Percentiles rank a stretch among this genome's conserved stretches.
Conservation (phyloP, 169 alveolate species). For the Cytauxzoon felis region DNA sequence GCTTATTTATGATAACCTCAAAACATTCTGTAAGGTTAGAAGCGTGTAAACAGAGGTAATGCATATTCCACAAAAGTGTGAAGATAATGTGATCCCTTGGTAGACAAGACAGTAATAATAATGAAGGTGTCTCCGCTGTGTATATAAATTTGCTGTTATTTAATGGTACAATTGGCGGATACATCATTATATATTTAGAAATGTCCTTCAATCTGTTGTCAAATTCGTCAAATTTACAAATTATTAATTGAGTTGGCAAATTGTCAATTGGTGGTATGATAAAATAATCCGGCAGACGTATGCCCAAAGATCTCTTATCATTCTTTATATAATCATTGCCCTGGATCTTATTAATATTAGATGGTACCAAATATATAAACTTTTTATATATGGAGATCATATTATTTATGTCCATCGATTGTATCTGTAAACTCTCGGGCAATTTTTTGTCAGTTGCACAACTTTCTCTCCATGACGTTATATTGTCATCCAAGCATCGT, state of each 20-base stretch:
- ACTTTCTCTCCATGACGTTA: slow-evolving; percentile 46
- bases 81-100: slow-evolving; percentile 67
- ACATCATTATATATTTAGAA: slow-evolving; percentile 59
- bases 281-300: slow-evolving; percentile 45
- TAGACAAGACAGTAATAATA: slow-evolving; percentile 65
- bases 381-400: slow-evolving; percentile 22
- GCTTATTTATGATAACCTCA: slow-evolving; percentile 64
- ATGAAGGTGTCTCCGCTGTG: slow-evolving; percentile 62
- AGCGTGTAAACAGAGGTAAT: slow-evolving; percentile 63
- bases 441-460: background rate
- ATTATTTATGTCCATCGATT: background rate
- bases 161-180: slow-evolving; percentile 67
- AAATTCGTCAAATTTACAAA: slow-evolving; percentile 48
- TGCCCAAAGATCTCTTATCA: slow-evolving; percentile 19
- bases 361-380: slow-evolving; percentile 46
- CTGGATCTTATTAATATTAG: slow-evolving; percentile 40
- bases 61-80: slow-evolving; percentile 65
- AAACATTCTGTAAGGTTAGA: slow-evolving; percentile 62
- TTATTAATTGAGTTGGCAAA: slow-evolving; percentile 51
- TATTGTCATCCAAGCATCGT: slow-evolving; percentile 60
- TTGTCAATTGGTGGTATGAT: slow-evolving; percentile 57
- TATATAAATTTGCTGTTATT: slow-evolving; percentile 61
- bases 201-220: slow-evolving; percentile 63
- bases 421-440: background rate
- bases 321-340: slow-evolving; percentile 3